Conservation (phyloP, 495 filamentous ascomycete genomes). For the Lasiosphaeria hispida region DNA sequence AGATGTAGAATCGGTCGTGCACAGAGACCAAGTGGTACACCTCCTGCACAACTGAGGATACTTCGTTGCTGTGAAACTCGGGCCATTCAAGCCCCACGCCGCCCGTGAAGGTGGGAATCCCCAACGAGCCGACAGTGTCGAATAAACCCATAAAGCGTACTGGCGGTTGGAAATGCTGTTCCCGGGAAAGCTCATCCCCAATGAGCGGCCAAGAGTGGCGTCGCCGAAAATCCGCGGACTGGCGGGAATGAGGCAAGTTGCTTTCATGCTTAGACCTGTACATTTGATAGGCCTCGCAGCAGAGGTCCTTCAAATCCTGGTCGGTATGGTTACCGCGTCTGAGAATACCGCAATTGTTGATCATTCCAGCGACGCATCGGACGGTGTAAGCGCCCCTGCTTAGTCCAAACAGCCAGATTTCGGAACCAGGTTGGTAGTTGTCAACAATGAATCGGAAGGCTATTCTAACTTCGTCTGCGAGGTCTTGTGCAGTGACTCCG, state of each 20-base stretch:
- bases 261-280: not conserved
- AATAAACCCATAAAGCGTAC: too few relatives aligned
- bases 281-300: not conserved
- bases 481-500: constrained; percentile 1
- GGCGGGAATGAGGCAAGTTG: too few relatives aligned
- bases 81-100: not conserved
- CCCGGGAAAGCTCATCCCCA: not conserved
- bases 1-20: not conserved
- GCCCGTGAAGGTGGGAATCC: not conserved
- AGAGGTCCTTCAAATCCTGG: not conserved
- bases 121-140: too few relatives aligned
- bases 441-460: not conserved
- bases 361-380: not conserved
- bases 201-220: not conserved
- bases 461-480: not conserved
- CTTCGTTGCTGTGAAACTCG: not conserved
- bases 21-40: not conserved
- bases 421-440: not conserved
- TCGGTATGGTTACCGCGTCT: not conserved
- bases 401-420: constrained; percentile 1
- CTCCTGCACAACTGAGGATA: not conserved
- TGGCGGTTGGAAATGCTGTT: too few relatives aligned
- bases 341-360: not conserved
- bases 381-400: not conserved
- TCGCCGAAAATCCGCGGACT: not conserved